phyloP scores from a whole-genome alignment of 768 basidiomycete genomes.

The Neoboletus subvelutipes region DNA sequence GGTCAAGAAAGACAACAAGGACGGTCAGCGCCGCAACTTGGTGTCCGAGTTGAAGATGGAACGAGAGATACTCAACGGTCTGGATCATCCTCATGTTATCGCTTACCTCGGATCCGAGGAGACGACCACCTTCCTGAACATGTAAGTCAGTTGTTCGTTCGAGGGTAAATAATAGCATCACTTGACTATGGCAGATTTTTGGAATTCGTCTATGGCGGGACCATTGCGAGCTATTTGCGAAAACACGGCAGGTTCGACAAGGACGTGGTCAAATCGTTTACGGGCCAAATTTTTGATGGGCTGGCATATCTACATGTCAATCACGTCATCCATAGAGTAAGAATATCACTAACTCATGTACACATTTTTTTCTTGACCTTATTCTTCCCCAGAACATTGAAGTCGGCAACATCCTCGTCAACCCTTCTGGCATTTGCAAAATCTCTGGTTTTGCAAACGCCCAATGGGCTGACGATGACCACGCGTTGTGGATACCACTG shows the following conservation, averaged over 20 bases:
- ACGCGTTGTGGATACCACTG: conserved; percentile 81
- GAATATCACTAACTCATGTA: conserved; percentile 20
- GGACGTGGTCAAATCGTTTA: conserved; percentile 86
- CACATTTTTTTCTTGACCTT: neutral
- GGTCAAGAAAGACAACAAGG: conserved; percentile 88
- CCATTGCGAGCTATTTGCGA: conserved; percentile 79
- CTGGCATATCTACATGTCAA: conserved; percentile 87
- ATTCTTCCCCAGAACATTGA: conserved; percentile 70
- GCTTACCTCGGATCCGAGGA: conserved; percentile 93
- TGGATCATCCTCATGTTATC: conserved; percentile 94
- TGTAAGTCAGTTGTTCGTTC: conserved; percentile 50
- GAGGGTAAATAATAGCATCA: neutral
- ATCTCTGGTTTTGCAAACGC: conserved; percentile 97
- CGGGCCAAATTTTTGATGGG: conserved; percentile 81
- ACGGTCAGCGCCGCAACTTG: conserved; percentile 74
- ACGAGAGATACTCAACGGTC: conserved; percentile 87
- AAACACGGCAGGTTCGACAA: conserved; percentile 89
- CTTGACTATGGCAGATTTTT: conserved; percentile 62
- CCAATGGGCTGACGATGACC: conserved; percentile 80
- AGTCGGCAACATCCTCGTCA: conserved; percentile 93
- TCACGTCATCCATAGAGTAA: conserved; percentile 85
- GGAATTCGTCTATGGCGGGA: conserved; percentile 96
- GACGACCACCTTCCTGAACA: conserved; percentile 78
- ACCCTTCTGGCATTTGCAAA: conserved; percentile 84
- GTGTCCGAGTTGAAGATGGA: conserved; percentile 88